Base-by-base conservation (phyloP, 2,329 filamentous ascomycete species). In the Setomelanomma holmii region DNA sequence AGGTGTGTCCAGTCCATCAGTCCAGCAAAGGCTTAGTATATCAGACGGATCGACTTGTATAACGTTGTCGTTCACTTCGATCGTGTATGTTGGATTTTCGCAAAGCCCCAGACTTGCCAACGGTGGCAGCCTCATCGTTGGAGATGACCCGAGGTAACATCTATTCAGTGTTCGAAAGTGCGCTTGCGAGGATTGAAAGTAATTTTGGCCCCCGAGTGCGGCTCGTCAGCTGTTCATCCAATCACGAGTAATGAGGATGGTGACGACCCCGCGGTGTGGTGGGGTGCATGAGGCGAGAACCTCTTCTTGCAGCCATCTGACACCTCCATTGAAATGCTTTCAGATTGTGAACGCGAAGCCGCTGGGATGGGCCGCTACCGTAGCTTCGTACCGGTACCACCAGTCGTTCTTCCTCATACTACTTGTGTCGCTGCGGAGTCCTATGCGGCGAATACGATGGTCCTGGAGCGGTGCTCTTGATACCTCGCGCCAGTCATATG, bases 1-100 rank as follows among this genome's bases (percentile, higher is more conserved):
- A 14, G 46, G 39, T 24, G 51, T 55, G 34, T 51, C 47, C 19
- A 55, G 46, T 14, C 51, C 51, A 51, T 39, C 24, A 11, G 34
- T 51, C 46, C 46, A 55, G 41, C 51, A 55, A 30, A 36, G 16
- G 12, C 43, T 16, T 41, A 51, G 40, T 22, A 50, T 43, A 5
- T 55, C 19, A 5, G 46, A 20, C 12, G 35, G 23, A 24, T 17
- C n/a, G 12, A 41, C 20, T 4, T n/a, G 12, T 3, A 24, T 10
- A 16, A 16, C 17, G 12, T n/a, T 23, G 20, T n/a, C 20, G 14
- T 14, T 14, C 10, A 41, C 20, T 5, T 17, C 14, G 21, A 41
- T 17, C 5, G 4, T 24, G n/a, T 41, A 41, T 24, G 2, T 23
- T 2, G 39, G 21, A 27, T 17, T n/a, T n/a, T n/a, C n/a, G n/a